Evolutionary conservation across 768 basidiomycete species (phyloP), one percentile per base, ranked within the genome.

Genomic region (Rhizopogon vulgaris): DNA sequence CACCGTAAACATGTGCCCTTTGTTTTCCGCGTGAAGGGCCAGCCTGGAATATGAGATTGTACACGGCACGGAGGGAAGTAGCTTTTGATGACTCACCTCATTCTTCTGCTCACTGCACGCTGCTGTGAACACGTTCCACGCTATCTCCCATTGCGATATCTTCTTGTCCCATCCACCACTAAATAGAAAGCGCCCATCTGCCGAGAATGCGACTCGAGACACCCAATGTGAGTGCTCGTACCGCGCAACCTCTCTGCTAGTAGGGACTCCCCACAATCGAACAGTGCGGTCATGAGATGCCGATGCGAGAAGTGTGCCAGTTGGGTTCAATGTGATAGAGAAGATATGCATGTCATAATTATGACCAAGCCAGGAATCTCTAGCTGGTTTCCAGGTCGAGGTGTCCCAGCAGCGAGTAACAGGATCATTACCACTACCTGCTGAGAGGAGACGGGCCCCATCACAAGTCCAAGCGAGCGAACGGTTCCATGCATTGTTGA

Each of bases 211-310:
- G 15, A 37, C 36, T n/a, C n/a, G n/a, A n/a, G n/a, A 22, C 22
- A 22, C n/a, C 15, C 0, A 6, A 37, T 37, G 14, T 7, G 37
- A 38, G n/a, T 17, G 37, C n/a, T 38, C 18, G 15, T 66, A 59
- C 0, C 56, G 55, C 1, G 62, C 2, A 12, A 66, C 55, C 40
- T 67, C 63, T 0, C 39, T 32, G 4, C 60, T 52, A 0, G 58
- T 57, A 36, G 27, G 17, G 4, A 62, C 27, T 10, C 69, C 57
- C 67, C 65, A 69, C 1, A 69, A 49, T 0, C 64, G 62, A 3
- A 60, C 61, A 17, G 62, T 59, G 2, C 56, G 59, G 22, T 67
- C 67, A 6, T 53, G 59, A 40, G 67, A 69, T 1, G 58, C 63
- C 0, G 69, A 70, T 0, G 59, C 67, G 40, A 69, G 61, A 22